Conservation (phyloP, 805 yeast species). For the Starmerella floricola region DNA sequence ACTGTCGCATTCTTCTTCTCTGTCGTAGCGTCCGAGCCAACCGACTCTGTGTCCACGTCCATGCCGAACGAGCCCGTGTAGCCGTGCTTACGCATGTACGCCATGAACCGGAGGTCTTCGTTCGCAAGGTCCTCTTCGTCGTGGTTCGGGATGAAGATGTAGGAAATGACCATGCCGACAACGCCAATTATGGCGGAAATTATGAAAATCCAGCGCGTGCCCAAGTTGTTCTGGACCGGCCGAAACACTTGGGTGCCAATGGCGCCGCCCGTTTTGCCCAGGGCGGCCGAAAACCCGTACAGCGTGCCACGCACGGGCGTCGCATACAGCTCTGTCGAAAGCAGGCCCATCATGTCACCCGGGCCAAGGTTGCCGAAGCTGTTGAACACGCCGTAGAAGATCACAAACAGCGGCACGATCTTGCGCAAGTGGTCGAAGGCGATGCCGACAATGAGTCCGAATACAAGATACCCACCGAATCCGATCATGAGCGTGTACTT, state of each 20-base stretch:
- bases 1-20: background rate
- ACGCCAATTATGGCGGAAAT: conserved; percentile 65
- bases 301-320: conserved; percentile 67
- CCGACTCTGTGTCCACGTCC: background rate
- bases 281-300: conserved; percentile 66
- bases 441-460: conserved; percentile 34
- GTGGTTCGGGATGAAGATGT: conserved; percentile 54
- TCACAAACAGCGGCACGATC: conserved; percentile 51
- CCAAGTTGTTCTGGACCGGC: conserved; percentile 52
- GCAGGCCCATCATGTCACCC: conserved; percentile 61
- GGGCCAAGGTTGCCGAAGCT: conserved; percentile 67
- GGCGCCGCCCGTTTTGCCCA: conserved; percentile 79
- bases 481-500: conserved; percentile 62
- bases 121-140: conserved; percentile 54
- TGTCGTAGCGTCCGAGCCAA: background rate
- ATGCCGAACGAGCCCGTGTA: conserved; percentile 39
- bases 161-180: conserved; percentile 49
- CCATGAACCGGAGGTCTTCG: conserved; percentile 53
- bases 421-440: conserved; percentile 45
- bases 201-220: conserved; percentile 64
- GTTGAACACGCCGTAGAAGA: conserved; percentile 64
- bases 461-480: conserved; percentile 54
- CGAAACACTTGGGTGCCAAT: conserved; percentile 64
- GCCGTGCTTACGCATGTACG: conserved; percentile 46
- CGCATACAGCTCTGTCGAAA: conserved; percentile 56